Percentiles rank a stretch among this genome's conserved stretches.
Conservation (phyloP, 345 rosid species). For the Gossypium anomalum region DNA sequence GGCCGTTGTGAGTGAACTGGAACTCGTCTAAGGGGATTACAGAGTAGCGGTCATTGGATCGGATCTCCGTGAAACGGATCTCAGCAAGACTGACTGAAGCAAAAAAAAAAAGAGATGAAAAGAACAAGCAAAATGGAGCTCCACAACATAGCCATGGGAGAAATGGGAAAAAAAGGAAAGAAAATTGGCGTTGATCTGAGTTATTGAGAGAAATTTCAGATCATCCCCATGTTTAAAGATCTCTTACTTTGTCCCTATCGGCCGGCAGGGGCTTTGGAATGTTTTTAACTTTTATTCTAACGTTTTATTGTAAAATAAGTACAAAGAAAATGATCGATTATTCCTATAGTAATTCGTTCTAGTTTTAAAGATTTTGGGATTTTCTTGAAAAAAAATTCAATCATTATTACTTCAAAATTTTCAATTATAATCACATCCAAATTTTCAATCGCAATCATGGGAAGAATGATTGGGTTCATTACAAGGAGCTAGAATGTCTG, state of each 20-base stretch:
- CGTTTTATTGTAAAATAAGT: too few species aligned
- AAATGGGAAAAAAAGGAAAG: background rate
- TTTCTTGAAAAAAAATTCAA: too few species aligned
- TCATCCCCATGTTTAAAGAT: background rate
- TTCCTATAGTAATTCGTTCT: too few species aligned
- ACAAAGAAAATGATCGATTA: too few species aligned
- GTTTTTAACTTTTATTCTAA: background rate
- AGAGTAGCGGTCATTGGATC: slow-evolving; percentile 52
- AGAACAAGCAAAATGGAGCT: slow-evolving; percentile 19
- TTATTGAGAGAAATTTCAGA: background rate
- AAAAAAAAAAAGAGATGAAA: slow-evolving; percentile 15
- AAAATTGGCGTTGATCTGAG: background rate
- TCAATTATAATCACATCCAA: too few species aligned
- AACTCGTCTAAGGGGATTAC: slow-evolving; percentile 77
- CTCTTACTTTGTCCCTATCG: background rate
- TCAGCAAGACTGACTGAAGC: slow-evolving; percentile 40
- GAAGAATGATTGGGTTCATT: too few species aligned
- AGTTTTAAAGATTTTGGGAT: too few species aligned
- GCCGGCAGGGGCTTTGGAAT: background rate
- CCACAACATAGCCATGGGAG: background rate
- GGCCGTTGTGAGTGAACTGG: slow-evolving; percentile 83
- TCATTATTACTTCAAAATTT: too few species aligned
- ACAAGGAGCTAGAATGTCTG: too few species aligned
- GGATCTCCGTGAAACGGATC: slow-evolving; percentile 68
- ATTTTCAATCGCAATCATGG: too few species aligned